A percentile compares a stretch with the other conserved stretches of the same genome.
Evolutionary conservation across 164 flowering plant genomes (phyloP).

Genomic region (Sedum album): DNA sequence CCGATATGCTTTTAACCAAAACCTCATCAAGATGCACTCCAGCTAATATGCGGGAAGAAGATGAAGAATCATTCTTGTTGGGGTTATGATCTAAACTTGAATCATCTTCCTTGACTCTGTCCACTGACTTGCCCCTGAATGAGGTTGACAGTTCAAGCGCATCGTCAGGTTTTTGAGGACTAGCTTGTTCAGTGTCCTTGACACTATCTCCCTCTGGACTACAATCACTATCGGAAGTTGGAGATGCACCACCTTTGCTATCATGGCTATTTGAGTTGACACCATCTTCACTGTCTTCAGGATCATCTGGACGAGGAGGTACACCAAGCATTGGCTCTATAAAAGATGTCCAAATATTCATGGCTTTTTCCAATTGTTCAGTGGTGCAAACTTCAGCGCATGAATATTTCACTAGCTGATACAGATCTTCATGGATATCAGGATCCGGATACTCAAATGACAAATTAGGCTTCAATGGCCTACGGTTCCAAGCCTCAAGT

Average conservation of each 20-base stretch:
- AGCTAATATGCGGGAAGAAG: constrained; percentile 25
- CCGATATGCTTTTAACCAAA: constrained; percentile 33
- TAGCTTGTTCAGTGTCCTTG: constrained; percentile 9
- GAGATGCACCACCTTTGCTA: constrained; percentile 27
- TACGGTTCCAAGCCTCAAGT: constrained; percentile 69
- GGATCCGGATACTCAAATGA: constrained; percentile 60
- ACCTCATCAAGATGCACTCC: constrained; percentile 25
- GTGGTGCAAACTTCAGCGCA: constrained; percentile 77
- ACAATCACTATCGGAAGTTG: constrained; percentile 40
- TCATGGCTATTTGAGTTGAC: constrained; percentile 37
- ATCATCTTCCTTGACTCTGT: constrained; percentile 41
- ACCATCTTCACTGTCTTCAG: constrained; percentile 72
- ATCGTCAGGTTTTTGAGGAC: constrained; percentile 32
- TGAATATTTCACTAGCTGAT: constrained; percentile 67
- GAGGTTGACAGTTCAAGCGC: constrained; percentile 42
- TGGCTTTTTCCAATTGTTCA: constrained; percentile 77
- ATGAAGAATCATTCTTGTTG: constrained; percentile 26
- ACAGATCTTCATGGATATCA: constrained; percentile 77
- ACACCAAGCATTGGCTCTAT: constrained; percentile 77
- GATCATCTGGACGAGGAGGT: constrained; percentile 54
- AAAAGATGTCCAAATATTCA: constrained; percentile 89
- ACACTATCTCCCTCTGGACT: constrained; percentile 31
- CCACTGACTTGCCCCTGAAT: constrained; percentile 29
- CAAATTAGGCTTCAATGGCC: constrained; percentile 53
- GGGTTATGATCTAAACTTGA: constrained; percentile 25